Conservation (phyloP, 306 rosid species). For the Phaseolus lunatus region DNA sequence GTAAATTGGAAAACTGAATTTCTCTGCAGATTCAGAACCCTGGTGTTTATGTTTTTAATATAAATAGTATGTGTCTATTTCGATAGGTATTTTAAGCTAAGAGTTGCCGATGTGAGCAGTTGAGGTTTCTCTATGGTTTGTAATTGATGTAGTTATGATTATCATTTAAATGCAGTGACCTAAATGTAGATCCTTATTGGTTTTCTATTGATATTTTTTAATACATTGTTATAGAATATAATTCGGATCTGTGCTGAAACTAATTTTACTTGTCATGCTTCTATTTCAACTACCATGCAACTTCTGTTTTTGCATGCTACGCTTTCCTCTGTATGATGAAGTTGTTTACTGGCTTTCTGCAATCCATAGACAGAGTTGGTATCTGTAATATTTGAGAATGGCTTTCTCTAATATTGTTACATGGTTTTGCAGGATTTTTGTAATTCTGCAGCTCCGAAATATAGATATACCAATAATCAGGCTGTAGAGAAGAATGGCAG, state of each 20-base stretch:
- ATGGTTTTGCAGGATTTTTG: conserved; percentile 44
- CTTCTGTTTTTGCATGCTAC: not conserved
- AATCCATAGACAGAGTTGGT: not conserved
- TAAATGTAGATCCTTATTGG: not conserved
- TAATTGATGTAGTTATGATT: not conserved
- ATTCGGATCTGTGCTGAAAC: not conserved
- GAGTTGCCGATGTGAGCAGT: conserved; percentile 1
- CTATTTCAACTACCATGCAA: not conserved
- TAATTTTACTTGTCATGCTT: conserved; percentile 18
- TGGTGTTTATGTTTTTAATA: not conserved
- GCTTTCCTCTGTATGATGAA: not conserved
- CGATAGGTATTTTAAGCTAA: conserved; percentile 19
- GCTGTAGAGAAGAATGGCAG: conserved; percentile 64
- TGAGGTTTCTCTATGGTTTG: conserved; percentile 17
- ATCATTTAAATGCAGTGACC: not conserved
- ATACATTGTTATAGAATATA: not conserved
- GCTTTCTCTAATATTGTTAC: conserved; percentile 34
- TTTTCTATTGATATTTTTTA: not conserved
- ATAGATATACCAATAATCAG: conserved; percentile 28
- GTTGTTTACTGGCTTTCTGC: not conserved
- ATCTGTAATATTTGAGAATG: not conserved
- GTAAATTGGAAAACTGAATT: not conserved
- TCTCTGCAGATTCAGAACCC: not conserved
- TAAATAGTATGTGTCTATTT: not conserved
- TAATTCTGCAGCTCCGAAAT: conserved; percentile 42